phyloP scores from a whole-genome alignment of 2,329 filamentous ascomycete species.

The Juglanconis juglandina region DNA sequence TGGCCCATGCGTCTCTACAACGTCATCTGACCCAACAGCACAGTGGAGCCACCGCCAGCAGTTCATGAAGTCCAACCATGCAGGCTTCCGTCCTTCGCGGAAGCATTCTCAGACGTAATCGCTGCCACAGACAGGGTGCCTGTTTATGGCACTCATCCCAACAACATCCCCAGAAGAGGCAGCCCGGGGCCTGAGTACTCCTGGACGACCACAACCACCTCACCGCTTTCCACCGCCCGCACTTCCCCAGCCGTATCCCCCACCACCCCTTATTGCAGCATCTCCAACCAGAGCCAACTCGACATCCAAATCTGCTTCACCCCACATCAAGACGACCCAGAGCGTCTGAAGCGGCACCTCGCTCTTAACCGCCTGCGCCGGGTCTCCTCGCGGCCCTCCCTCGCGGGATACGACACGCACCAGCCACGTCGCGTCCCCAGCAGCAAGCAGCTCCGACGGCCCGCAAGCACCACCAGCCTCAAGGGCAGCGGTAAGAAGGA shows the following conservation, averaged over 20 bases:
- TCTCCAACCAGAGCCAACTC: background rate
- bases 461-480: background rate
- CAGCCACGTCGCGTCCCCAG: background rate
- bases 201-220: background rate
- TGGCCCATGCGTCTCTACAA: background rate
- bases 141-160: background rate
- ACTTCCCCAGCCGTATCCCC: slow-evolving; percentile 1
- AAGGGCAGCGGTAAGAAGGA: background rate
- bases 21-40: background rate
- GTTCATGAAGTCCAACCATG: background rate
- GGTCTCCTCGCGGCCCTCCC: background rate
- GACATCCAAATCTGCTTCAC: background rate
- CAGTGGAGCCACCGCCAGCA: background rate
- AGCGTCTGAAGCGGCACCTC: background rate
- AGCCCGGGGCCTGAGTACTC: slow-evolving; percentile 8
- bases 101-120: background rate
- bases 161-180: background rate
- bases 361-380: slow-evolving; percentile 4
- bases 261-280: background rate
- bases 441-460: background rate
- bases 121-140: background rate
- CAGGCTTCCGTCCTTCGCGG: slow-evolving; percentile 8
- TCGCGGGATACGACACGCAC: background rate
- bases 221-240: slow-evolving; percentile 10
- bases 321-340: background rate